phyloP scores from a whole-genome alignment of 331 rosid genomes.

The Acacia concinna region DNA sequence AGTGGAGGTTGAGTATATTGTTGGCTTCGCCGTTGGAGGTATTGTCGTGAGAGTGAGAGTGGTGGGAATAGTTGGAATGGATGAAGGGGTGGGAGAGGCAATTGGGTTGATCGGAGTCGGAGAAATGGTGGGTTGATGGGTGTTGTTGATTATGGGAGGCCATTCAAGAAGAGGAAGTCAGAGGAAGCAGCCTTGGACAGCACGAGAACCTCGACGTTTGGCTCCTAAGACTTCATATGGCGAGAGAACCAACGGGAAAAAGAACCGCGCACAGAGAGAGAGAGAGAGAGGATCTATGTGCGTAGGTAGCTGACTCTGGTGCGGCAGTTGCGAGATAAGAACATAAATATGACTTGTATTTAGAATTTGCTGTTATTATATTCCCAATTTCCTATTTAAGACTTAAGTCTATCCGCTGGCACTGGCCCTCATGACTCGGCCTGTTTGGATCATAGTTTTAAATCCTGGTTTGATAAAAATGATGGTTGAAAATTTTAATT shows the following conservation, averaged over 20 bases:
- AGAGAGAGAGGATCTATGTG: neutral
- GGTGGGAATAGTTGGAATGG: slow-evolving; percentile 48
- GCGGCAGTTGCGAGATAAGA: neutral
- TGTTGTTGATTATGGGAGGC: neutral
- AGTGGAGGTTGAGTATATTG: slow-evolving; percentile 77
- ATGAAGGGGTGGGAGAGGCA: slow-evolving; percentile 83
- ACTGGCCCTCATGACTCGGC: too few species aligned
- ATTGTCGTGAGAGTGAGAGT: slow-evolving; percentile 29
- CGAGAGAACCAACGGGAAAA: neutral
- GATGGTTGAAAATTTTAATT: too few species aligned
- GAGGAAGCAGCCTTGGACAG: neutral
- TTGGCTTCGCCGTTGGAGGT: too few species aligned
- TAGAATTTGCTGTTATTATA: too few species aligned
- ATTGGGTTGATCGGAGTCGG: slow-evolving; percentile 43
- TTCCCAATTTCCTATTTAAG: too few species aligned
- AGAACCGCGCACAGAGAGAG: neutral
- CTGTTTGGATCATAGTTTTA: too few species aligned
- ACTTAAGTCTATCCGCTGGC: too few species aligned
- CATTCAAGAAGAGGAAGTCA: neutral
- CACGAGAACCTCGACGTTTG: neutral
- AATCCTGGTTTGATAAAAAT: too few species aligned
- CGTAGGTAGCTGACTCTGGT: neutral
- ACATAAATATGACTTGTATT: neutral
- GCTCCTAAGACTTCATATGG: neutral
- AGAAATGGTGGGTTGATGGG: neutral